Evolutionary conservation across 2,329 filamentous ascomycete genomes (phyloP).

Genomic region (Cadophora sp.): DNA sequence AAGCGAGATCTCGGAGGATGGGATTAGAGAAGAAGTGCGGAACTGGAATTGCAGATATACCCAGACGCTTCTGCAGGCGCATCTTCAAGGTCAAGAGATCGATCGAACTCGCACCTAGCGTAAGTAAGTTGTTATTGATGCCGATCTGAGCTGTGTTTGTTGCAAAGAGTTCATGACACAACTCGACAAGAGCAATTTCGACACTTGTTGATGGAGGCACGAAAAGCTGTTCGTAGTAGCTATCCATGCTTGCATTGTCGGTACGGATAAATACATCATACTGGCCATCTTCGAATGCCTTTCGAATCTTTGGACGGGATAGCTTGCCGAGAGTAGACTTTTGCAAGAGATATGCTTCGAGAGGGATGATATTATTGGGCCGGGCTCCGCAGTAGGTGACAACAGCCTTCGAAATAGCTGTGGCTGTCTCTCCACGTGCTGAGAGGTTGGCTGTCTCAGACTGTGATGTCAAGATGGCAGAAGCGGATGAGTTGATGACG

Average conservation of each 20-base stretch:
- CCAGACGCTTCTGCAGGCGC: conserved; percentile 24
- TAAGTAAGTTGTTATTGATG: conserved; percentile 39
- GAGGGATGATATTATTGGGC: conserved; percentile 42
- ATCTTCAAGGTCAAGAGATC: conserved; percentile 34
- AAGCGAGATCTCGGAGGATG: conserved; percentile 41
- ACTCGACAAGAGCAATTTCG: conserved; percentile 34
- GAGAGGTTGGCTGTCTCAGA: conserved; percentile 38
- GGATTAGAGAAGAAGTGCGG: conserved; percentile 47
- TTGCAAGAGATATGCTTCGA: conserved; percentile 39
- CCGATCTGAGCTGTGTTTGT: conserved; percentile 26
- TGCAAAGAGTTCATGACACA: conserved; percentile 33
- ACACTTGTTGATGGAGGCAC: conserved; percentile 33
- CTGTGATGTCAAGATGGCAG: too few species aligned
- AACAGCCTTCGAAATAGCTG: conserved; percentile 36
- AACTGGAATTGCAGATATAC: conserved; percentile 47
- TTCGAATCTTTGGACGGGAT: conserved; percentile 47
- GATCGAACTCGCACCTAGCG: conserved; percentile 43
- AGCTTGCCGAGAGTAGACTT: conserved; percentile 51
- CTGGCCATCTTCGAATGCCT: conserved; percentile 40
- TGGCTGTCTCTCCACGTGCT: conserved; percentile 36
- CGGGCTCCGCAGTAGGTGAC: conserved; percentile 34
- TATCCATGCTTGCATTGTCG: conserved; percentile 25
- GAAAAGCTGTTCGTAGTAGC: conserved; percentile 32
- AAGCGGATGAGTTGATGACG: too few species aligned
- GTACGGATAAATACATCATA: conserved; percentile 35